Conservation (phyloP, 768 basidiomycete genomes). For the Termitomyces sp. region DNA sequence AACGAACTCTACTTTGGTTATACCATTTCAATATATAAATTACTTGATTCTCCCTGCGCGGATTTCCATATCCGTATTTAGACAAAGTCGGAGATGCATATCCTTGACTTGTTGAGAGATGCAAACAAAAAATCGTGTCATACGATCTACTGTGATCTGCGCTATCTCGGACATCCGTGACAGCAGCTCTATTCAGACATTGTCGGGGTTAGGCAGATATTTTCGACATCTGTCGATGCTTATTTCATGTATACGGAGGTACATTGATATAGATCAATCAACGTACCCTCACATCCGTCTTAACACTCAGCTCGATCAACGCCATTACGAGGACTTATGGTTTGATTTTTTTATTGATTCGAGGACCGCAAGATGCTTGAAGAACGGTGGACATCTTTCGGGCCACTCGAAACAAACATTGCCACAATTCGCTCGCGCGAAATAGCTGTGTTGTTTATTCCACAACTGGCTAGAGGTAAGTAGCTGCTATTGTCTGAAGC, state of each 20-base stretch:
- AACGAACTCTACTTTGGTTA: neutral
- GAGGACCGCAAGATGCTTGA: neutral
- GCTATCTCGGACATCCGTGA: neutral
- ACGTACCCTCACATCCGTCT: neutral
- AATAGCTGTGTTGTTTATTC: too few relatives aligned
- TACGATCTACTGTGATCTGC: neutral
- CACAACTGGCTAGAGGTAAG: neutral
- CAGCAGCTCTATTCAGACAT: neutral
- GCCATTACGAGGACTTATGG: neutral
- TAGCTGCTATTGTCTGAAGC: neutral
- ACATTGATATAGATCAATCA: neutral
- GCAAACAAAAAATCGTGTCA: too few relatives aligned
- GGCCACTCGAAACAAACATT: neutral
- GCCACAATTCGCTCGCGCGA: neutral
- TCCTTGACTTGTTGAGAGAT: neutral
- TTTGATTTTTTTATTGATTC: too few relatives aligned
- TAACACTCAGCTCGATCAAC: neutral
- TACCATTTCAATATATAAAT: neutral
- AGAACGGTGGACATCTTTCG: neutral
- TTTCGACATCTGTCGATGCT: neutral
- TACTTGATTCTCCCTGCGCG: neutral
- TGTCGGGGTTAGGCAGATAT: neutral
- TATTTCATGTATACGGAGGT: neutral
- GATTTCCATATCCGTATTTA: too few relatives aligned
- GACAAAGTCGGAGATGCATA: neutral